Evolutionary conservation across 257 asterid species (phyloP), one percentile per base, ranked within the genome.

Genomic region (Misopates orontium): DNA sequence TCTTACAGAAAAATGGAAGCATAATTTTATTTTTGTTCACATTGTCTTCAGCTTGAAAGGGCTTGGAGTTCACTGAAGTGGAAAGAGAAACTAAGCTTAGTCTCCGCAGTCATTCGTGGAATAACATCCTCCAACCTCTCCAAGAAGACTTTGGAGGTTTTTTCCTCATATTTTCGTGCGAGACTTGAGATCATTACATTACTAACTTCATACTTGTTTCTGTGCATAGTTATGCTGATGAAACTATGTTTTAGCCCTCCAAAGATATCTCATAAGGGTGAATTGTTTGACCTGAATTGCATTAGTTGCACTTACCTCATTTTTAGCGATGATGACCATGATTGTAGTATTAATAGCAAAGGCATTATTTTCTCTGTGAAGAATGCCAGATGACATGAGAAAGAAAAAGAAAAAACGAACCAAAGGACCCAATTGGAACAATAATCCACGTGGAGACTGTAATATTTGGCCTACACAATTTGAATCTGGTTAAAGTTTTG

Each of bases 51-150:
- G 98, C 96, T 92, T 47, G 94, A 85, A 73, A 84, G 94, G 76
- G 95, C 98, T 10, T 92, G 98, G 98, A 84, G 73, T 70, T 84
- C 95, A 32, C 72, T 92, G 60, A 82, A 65, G 51, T 82, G 87
- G 95, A 80, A 83, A 63, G 98, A 92, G 76, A 92, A 92, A 80
- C 71, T 83, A 64, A 89, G 77, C 73, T 80, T 89, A 15, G 66
- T 89, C 63, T 71, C 71, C 52, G 60, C 91, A 28, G 87, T 89
- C 31, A 4, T 86, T 60, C 75, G 80, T 21, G 98, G 94, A 75
- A 78, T 92, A 72, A 61, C 89, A 47, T 82, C 95, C 45, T 64
- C 89, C 0, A 79, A 89, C 61, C 64, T 75, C 45, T 81, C 91
- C 45, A 61, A 32, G 55, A 78, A 72, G 65, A 75, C 76, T 5